Base-by-base conservation (phyloP, 176 grass and related monocot genomes). In the Carex scoparia region DNA sequence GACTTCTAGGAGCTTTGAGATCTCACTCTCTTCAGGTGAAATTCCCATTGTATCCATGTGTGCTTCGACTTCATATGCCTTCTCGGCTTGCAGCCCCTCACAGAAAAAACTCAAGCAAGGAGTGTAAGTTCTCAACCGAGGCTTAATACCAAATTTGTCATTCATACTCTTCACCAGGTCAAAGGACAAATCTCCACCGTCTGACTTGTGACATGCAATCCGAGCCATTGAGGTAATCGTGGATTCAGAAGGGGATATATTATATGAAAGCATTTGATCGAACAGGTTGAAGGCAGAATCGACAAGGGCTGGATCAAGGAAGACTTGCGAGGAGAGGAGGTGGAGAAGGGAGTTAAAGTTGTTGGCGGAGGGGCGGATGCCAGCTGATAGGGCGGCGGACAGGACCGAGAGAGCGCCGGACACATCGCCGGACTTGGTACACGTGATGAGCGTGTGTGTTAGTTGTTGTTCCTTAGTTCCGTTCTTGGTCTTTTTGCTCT, bases 321-420 rank as follows among this genome's bases (percentile, higher is more conserved):
- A 60, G 1, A 55, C 53, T 14, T 84, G 87, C 1, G 83, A 73
- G 37, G 90, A 88, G 46, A 70, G 55, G 79, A 93, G 76, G 84
- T 91, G 90, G 11, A 93, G 85, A 69, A 97, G 89, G 23, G 89
- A 88, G 63, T 93, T 97, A 81, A 97, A 94, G 81, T 93, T 89
- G 44, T 91, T 88, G 28, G 93, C 92, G 58, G 94, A 94, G 0
- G 92, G 94, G 5, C 89, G 46, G 14, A 87, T 69, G 12, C 58
- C 92, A 57, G 57, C 62, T 46, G 69, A 67, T 38, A 92, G 33
- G 65, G 90, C 91, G 82, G 88, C 86, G 5, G 79, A 67, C 79
- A 89, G 86, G 85, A 88, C 85, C 31, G 88, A 86, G 85, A 84
- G 88, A 5, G 92, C 94, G 46, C 81, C 88, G 1, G 88, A 69